These are phyloP conservation scores for Camillea tinctor DNA, from an alignment of 2,329 filamentous ascomycete genomes.

Conservation along the genomic window DNA sequence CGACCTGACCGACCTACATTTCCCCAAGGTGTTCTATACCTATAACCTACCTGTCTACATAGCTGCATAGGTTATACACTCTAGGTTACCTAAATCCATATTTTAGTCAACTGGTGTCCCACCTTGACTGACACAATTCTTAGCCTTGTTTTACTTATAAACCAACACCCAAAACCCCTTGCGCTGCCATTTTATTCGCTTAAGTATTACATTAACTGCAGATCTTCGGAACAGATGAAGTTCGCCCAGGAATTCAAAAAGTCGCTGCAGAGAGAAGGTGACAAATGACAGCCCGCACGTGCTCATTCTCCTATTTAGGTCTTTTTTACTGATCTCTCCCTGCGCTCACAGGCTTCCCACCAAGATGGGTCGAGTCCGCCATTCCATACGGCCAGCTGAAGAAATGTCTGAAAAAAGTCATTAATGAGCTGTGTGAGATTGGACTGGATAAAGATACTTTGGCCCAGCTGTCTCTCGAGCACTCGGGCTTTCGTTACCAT, in stretches of 20 bases:
- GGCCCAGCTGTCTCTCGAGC: conserved; percentile 51
- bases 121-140: not conserved
- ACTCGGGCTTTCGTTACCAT: conserved; percentile 49
- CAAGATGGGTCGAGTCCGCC: conserved; percentile 69
- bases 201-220: not conserved
- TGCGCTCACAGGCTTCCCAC: conserved; percentile 62
- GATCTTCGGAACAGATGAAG: conserved; percentile 62
- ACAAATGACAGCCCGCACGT: not conserved
- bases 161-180: not conserved
- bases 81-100: not conserved
- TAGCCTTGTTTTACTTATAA: not conserved
- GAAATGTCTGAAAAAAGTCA: conserved; percentile 82
- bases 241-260: conserved; percentile 78
- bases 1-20: too few species aligned
- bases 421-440: conserved; percentile 65
- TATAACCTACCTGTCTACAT: not conserved
- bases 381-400: conserved; percentile 84
- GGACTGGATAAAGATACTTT: conserved; percentile 73
- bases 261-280: conserved; percentile 62
- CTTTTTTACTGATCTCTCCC: not conserved
- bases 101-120: conserved; percentile 1
- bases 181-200: not conserved
- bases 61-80: not conserved
- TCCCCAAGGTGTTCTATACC: too few species aligned
- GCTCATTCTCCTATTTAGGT: conserved; percentile 1